These are phyloP conservation scores for Vicia faba DNA, from an alignment of 306 rosid species.

Conservation along the genomic window DNA sequence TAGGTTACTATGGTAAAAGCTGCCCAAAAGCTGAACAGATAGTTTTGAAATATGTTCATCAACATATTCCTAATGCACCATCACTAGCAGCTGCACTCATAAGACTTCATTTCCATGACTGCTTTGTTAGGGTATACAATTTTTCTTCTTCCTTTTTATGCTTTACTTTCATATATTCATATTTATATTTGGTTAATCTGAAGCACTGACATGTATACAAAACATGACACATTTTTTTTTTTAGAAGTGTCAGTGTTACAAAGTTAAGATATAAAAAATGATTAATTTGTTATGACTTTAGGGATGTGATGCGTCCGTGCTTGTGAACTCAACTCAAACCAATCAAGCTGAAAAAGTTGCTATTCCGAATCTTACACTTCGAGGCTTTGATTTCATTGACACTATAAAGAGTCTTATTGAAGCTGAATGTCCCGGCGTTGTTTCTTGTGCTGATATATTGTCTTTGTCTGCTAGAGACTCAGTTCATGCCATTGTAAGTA, in stretches of 20 bases:
- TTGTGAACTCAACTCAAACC: constrained; percentile 59
- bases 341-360: constrained; percentile 59
- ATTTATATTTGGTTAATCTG: too few species aligned
- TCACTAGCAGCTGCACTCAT: constrained; percentile 81
- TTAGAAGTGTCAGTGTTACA: not conserved
- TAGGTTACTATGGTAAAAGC: constrained; percentile 54
- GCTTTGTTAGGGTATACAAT: constrained; percentile 65
- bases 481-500: constrained; percentile 62
- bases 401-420: constrained; percentile 66
- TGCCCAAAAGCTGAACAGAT: constrained; percentile 80
- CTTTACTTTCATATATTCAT: not conserved
- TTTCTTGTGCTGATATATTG: constrained; percentile 80
- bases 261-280: not conserved
- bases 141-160: not conserved
- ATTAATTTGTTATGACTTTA: constrained; percentile 27
- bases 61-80: constrained; percentile 67
- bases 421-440: constrained; percentile 80
- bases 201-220: too few species aligned
- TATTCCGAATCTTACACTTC: constrained; percentile 59
- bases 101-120: constrained; percentile 86
- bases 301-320: constrained; percentile 94
- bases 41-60: constrained; percentile 48
- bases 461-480: constrained; percentile 80
- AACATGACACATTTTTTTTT: not conserved
- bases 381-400: constrained; percentile 82